phyloP scores from a whole-genome alignment of 2,329 filamentous ascomycete genomes.

The Aspergillus brunneoviolaceus region DNA sequence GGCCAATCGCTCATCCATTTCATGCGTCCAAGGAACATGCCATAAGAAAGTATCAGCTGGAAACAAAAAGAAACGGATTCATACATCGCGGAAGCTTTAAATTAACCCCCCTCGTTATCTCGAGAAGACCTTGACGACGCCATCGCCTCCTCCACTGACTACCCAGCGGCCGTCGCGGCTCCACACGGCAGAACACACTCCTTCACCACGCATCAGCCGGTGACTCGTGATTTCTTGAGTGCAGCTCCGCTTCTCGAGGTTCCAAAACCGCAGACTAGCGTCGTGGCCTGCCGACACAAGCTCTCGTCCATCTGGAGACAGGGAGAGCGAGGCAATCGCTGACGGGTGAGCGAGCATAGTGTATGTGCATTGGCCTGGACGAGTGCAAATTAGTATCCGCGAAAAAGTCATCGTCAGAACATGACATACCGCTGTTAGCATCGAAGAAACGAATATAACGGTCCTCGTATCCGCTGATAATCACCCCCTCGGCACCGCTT shows the following conservation, averaged over 20 bases:
- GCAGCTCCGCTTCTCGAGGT: conserved; percentile 89
- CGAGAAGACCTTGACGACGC: conserved; percentile 86
- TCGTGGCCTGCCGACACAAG: conserved; percentile 95
- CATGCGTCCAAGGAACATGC: conserved; percentile 33
- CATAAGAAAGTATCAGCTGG: conserved; percentile 23
- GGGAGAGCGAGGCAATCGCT: conserved; percentile 84
- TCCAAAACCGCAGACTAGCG: conserved; percentile 94
- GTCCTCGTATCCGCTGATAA: conserved; percentile 96
- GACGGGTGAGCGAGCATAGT: conserved; percentile 96
- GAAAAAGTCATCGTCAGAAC: neutral
- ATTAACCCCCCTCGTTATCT: conserved; percentile 27
- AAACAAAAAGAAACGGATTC: conserved; percentile 23
- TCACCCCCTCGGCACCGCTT: conserved; percentile 82
- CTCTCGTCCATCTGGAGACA: conserved; percentile 91
- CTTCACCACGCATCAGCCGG: conserved; percentile 91
- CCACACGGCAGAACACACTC: conserved; percentile 92
- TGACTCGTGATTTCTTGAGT: conserved; percentile 94
- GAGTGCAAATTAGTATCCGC: conserved; percentile 14
- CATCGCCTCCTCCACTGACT: conserved; percentile 90
- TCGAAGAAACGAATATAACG: conserved; percentile 96
- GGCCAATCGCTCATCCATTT: conserved; percentile 39
- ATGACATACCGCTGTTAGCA: conserved; percentile 87
- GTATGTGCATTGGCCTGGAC: conserved; percentile 93
- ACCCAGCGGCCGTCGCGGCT: conserved; percentile 93
- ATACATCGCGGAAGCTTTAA: conserved; percentile 27